These are phyloP conservation scores for Cymbidium sinense DNA, from an alignment of 106 monocot species.

Conservation along the genomic window DNA sequence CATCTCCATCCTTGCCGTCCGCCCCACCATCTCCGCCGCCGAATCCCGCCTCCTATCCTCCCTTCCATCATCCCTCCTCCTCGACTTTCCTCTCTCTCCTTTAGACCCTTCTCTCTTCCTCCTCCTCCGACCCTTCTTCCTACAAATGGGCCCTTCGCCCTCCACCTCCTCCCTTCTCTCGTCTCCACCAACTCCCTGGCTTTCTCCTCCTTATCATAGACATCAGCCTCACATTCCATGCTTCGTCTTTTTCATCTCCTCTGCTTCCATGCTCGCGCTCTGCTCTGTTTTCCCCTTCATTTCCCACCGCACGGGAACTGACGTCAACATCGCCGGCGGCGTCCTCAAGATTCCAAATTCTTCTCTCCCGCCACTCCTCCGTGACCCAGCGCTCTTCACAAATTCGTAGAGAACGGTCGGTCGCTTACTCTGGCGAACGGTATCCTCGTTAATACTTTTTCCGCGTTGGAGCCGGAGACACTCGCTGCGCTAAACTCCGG, in stretches of 20 bases:
- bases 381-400: constrained; percentile 26
- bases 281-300: constrained; percentile 21
- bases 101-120: constrained; percentile 14
- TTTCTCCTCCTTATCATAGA: constrained; percentile 23
- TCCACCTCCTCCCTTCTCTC: constrained; percentile 27
- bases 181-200: constrained; percentile 13
- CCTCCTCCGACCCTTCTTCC: constrained; percentile 36
- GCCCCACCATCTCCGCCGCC: constrained; percentile 33
- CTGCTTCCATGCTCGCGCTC: constrained; percentile 32
- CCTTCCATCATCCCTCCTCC: constrained; percentile 21
- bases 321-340: constrained; percentile 27
- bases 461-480: constrained; percentile 24
- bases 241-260: constrained; percentile 39
- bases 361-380: constrained; percentile 15
- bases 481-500: constrained; percentile 30
- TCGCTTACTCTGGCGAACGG: constrained; percentile 12
- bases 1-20: constrained; percentile 25
- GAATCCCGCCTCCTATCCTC: constrained; percentile 36
- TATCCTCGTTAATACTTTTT: constrained; percentile 53
- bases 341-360: constrained; percentile 7
- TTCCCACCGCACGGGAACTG: neutral
- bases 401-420: constrained; percentile 21
- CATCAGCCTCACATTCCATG: constrained; percentile 22
- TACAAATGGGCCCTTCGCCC: constrained; percentile 36
- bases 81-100: constrained; percentile 27